Conservation (phyloP, 139 green algal species). For the Tetraselmis chui region DNA sequence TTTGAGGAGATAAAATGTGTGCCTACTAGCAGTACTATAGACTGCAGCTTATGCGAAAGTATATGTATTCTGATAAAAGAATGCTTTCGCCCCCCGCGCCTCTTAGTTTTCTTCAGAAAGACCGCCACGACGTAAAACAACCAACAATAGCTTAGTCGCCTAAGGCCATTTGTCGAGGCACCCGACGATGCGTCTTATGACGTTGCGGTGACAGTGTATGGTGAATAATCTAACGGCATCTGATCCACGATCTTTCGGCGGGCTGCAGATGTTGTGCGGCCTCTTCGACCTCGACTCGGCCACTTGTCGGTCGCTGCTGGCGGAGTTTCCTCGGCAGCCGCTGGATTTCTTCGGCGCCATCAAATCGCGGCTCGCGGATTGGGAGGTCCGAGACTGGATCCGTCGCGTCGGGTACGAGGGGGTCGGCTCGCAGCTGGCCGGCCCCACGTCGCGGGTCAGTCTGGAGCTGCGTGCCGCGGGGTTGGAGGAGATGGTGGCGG, state of each 20-base stretch:
- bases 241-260: neutral
- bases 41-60: no score
- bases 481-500: constrained; percentile 7
- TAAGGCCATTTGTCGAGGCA: no score
- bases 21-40: no score
- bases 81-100: no score
- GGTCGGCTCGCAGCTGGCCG: neutral
- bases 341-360: constrained; percentile 57
- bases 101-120: no score
- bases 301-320: constrained; percentile 14
- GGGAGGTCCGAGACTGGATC: constrained; percentile 7
- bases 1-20: no score
- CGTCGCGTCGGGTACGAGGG: neutral
- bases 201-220: no score
- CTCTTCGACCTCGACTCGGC: neutral
- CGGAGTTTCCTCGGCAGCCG: constrained; percentile 28
- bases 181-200: no score
- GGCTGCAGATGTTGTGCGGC: neutral
- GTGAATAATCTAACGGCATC: no score
- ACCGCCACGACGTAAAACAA: no score
- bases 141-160: no score
- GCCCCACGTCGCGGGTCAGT: neutral
- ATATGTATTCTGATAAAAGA: no score
- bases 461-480: neutral
- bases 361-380: constrained; percentile 11